These are phyloP conservation scores for Bruguiera gymnorhiza DNA, from an alignment of 345 rosid genomes.

Conservation along the genomic window DNA sequence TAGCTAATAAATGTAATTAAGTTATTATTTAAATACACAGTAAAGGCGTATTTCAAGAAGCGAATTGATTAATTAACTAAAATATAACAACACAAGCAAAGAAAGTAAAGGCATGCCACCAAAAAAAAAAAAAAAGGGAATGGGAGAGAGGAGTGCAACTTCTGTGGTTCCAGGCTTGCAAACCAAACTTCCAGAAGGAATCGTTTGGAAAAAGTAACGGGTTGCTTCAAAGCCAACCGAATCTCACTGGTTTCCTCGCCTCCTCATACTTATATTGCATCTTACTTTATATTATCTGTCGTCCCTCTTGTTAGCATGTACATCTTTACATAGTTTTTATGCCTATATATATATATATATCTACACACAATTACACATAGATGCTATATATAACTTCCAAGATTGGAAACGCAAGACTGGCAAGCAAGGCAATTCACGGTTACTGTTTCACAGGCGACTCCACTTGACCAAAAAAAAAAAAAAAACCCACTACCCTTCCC, in stretches of 20 bases:
- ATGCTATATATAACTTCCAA: conserved; percentile 28
- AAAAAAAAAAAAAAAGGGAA: background rate
- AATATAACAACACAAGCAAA: background rate
- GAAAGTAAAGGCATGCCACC: background rate
- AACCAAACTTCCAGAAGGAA: conserved; percentile 48
- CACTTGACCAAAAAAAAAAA: background rate
- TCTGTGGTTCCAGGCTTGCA: conserved; percentile 65
- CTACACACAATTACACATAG: background rate
- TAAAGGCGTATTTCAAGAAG: background rate
- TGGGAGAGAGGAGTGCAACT: conserved; percentile 17
- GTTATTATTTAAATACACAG: no score
- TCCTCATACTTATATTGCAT: conserved; percentile 25
- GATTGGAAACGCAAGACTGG: conserved; percentile 42
- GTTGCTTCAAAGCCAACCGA: conserved; percentile 71
- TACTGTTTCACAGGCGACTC: conserved; percentile 7
- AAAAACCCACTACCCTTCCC: background rate
- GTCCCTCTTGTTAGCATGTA: background rate
- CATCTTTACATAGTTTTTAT: background rate
- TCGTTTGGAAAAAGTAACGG: conserved; percentile 45
- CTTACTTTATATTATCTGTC: conserved; percentile 1
- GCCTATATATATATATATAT: background rate
- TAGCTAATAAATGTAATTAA: no score
- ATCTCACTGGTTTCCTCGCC: conserved; percentile 51
- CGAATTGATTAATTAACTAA: background rate
- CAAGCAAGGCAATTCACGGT: conserved; percentile 23